Evolutionary conservation across 2,329 filamentous ascomycete genomes (phyloP).

Genomic region (Cladosporium sp.): DNA sequence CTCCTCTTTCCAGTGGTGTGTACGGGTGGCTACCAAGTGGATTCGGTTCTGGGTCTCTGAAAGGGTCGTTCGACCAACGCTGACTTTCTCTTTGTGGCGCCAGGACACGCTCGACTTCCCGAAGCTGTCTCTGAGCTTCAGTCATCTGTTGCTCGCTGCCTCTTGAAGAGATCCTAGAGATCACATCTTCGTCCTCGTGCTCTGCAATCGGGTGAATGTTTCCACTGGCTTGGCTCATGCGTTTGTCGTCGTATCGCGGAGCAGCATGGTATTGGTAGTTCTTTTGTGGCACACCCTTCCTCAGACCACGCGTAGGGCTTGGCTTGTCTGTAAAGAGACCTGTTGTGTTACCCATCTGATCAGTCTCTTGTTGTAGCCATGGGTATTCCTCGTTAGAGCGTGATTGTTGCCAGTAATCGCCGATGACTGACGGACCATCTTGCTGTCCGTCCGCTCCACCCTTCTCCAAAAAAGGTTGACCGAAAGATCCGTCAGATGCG

Average conservation of each 20-base stretch:
- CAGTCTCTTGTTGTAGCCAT: constrained; percentile 29
- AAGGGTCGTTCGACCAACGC: constrained; percentile 21
- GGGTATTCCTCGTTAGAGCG: constrained; percentile 22
- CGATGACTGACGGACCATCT: constrained; percentile 45
- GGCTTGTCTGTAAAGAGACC: constrained; percentile 51
- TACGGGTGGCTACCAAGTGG: constrained; percentile 41
- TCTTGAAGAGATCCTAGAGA: constrained; percentile 8
- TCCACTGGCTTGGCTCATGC: constrained; percentile 53
- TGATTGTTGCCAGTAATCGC: constrained; percentile 25
- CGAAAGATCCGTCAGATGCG: constrained; percentile 41
- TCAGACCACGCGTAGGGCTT: constrained; percentile 51
- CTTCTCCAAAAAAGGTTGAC: constrained; percentile 49
- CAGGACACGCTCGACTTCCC: constrained; percentile 28
- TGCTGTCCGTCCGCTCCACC: constrained; percentile 39
- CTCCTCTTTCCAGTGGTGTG: constrained; percentile 31
- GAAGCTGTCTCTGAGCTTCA: constrained; percentile 29
- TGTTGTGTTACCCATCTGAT: constrained; percentile 40
- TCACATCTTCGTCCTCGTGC: constrained; percentile 59
- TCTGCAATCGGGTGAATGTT: constrained; percentile 66
- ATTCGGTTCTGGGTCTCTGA: constrained; percentile 43
- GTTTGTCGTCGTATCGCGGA: constrained; percentile 52
- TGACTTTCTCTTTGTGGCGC: constrained; percentile 20
- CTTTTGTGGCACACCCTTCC: constrained; percentile 44
- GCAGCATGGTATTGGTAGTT: constrained; percentile 42
- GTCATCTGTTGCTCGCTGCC: constrained; percentile 4